Evolutionary conservation across 164 flowering plant species (phyloP), one percentile per base, ranked within the genome.

Genomic region (Paratinospora sagittata): DNA sequence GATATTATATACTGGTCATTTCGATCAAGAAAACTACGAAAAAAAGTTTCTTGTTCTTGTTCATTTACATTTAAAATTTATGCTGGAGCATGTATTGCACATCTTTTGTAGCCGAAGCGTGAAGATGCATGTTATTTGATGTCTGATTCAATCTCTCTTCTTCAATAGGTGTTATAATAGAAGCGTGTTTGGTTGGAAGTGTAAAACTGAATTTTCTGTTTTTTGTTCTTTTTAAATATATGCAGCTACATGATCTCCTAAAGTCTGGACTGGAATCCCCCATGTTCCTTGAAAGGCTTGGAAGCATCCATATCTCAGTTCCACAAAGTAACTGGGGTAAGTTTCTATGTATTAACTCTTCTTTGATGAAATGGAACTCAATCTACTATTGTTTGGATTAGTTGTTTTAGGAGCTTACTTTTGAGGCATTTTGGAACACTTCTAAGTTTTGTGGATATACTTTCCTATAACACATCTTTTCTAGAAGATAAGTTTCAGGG

Each of bases 161-260:
- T 8, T 62, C 10, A 7, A 62, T 26, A 41, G 11, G 45, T 41
- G 4, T 41, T 41, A 8, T 41, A 41, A 41, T 41, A 6, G 45
- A 41, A 41, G 45, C 13, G 9, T 8, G 45, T 41, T 8, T 41
- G 13, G 45, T 41, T 41, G 45, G 4, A 41, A 8, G 13, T 41
- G 45, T 41, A 41, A 12, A 41, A 12, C 45, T 41, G 45, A 41
- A 12, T 3, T 23, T 23, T 23, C 21, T 8, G 0, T 24, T 12
- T 47, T 30, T 17, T 33, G n/a, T 64, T 19, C 30, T 63, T 71
- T 65, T 36, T 63, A 37, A 39, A 63, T 27, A 19, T 36, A 45
- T 85, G 84, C 90, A 91, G 98, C 78, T 91, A n/a, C 85, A 89
- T 72, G 85, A 83, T 76, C 88, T 93, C 70, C 83, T 93, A 47